These are phyloP conservation scores for Brassica incana DNA, from an alignment of 345 rosid species.

Conservation along the genomic window DNA sequence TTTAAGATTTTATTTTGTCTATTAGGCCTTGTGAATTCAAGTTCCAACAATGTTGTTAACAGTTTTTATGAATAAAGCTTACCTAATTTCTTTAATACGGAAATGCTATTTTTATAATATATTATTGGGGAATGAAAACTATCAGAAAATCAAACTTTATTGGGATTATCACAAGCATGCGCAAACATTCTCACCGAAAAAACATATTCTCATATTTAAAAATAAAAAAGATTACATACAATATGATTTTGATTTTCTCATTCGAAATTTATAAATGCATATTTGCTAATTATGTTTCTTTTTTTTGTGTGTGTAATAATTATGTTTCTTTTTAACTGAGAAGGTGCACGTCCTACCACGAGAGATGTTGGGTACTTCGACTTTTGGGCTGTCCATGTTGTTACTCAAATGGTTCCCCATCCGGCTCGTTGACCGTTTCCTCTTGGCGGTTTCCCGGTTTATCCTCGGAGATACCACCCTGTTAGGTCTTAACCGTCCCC, in stretches of 20 bases:
- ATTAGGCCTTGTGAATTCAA: slow-evolving; percentile 38
- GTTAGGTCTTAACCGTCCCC: slow-evolving; percentile 76
- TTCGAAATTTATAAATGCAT: slow-evolving; percentile 10
- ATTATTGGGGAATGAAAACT: slow-evolving; percentile 22
- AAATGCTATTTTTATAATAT: slow-evolving; percentile 8
- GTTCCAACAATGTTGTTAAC: slow-evolving; percentile 36
- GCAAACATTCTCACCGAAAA: slow-evolving; percentile 34
- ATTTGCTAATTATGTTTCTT: slow-evolving; percentile 21
- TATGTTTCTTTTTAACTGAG: slow-evolving; percentile 21
- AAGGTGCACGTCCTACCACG: slow-evolving; percentile 97
- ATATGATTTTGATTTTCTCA: slow-evolving; percentile 15
- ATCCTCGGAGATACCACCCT: slow-evolving; percentile 72
- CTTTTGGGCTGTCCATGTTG: slow-evolving; percentile 95
- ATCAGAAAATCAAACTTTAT: slow-evolving; percentile 33
- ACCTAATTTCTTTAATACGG: slow-evolving; percentile 22
- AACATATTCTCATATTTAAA: neutral
- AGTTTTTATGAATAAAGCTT: slow-evolving; percentile 21
- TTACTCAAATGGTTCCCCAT: slow-evolving; percentile 87
- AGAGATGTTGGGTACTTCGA: slow-evolving; percentile 90
- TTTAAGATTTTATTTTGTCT: slow-evolving; percentile 5
- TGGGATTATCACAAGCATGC: slow-evolving; percentile 42
- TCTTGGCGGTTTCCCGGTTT: slow-evolving; percentile 62
- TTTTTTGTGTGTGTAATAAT: neutral
- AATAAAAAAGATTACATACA: neutral
- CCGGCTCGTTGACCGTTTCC: slow-evolving; percentile 68